Percentiles rank a stretch among this genome's conserved stretches.
Evolutionary conservation across 2,329 filamentous ascomycete species (phyloP).

Genomic region (Laburnicola sp.): DNA sequence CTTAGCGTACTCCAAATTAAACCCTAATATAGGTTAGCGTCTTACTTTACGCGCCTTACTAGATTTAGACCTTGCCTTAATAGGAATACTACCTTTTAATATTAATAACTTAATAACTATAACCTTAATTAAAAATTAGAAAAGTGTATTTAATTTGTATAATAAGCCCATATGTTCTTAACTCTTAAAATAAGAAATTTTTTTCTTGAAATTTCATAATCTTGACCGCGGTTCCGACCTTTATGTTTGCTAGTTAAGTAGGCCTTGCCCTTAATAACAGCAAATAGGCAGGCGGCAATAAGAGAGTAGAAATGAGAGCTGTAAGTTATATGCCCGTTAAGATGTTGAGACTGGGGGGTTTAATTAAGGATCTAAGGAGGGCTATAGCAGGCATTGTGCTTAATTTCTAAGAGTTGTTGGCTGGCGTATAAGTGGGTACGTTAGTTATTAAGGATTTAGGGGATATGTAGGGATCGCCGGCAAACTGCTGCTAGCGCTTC

Average conservation of each 20-base stretch:
- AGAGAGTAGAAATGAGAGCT: constrained; percentile 16
- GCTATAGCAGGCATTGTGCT: constrained; percentile 29
- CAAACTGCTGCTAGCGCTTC: constrained; percentile 4
- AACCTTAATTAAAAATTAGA: no score
- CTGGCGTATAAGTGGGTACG: constrained; percentile 1
- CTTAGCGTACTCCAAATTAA: no score
- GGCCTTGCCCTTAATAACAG: constrained; percentile 17
- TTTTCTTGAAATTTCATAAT: no score
- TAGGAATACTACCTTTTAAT: no score
- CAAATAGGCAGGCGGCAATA: constrained; percentile 15
- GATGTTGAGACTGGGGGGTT: constrained; percentile 12
- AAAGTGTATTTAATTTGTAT: no score
- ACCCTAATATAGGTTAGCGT: no score
- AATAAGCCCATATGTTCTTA: no score
- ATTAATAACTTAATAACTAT: no score
- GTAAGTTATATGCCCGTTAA: constrained; percentile 10
- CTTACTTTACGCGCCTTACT: no score
- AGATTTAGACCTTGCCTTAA: no score
- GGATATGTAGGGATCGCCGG: background rate
- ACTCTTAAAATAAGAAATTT: no score
- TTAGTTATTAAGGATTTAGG: constrained; percentile 4
- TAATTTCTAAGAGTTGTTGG: background rate
- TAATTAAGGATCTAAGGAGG: constrained; percentile 6
- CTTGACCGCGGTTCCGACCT: no score
- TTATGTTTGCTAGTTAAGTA: constrained; percentile 18